Evolutionary conservation across 371 early-diverging fungal species (phyloP).

Genomic region (Basidiobolus meristosporus): DNA sequence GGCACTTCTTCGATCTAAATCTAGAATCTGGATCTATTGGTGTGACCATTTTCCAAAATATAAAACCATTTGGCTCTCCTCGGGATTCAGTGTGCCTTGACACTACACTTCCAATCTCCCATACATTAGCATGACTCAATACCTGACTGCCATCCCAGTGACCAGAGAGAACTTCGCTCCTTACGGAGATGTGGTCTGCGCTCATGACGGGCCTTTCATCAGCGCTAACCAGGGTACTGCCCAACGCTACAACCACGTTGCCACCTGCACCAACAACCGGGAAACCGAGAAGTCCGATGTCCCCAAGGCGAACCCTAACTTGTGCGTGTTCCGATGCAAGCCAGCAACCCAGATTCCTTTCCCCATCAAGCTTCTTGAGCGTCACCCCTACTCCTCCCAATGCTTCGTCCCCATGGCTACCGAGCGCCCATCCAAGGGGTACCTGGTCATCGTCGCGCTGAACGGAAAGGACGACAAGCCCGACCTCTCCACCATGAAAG

Average conservation of each 20-base stretch:
- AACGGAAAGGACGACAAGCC: constrained; percentile 50
- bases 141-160: too few species aligned
- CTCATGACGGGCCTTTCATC: too few species aligned
- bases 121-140: too few species aligned
- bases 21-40: too few species aligned
- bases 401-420: constrained; percentile 63
- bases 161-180: too few species aligned
- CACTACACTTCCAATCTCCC: too few species aligned
- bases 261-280: constrained; percentile 1
- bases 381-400: constrained; percentile 75
- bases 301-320: constrained; percentile 3
- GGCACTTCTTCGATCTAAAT: too few species aligned
- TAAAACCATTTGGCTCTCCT: too few species aligned
- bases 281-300: neutral
- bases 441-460: constrained; percentile 59
- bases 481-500: constrained; percentile 46
- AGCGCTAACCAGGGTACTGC: constrained; percentile 9
- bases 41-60: too few species aligned
- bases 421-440: constrained; percentile 21
- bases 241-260: constrained; percentile 4
- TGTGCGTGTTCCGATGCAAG: constrained; percentile 2
- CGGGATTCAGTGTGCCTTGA: too few species aligned
- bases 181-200: too few species aligned
- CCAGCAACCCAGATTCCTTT: constrained; percentile 7
- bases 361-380: constrained; percentile 53